Conservation (phyloP, 164 flowering plant species). For the Cinnamomum chago region DNA sequence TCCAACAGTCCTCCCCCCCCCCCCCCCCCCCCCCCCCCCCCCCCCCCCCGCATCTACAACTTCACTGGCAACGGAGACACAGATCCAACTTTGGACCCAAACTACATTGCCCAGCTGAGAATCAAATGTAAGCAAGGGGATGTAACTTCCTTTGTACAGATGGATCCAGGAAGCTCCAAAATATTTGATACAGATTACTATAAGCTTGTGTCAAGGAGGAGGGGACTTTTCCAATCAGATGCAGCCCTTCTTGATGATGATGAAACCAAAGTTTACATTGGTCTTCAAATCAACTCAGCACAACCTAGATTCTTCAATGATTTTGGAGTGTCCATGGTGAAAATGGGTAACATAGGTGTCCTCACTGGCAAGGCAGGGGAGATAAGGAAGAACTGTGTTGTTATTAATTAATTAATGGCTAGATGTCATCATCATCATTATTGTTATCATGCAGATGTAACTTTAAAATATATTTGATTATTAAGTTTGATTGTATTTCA, state of each 20-base stretch:
- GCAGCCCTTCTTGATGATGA: conserved; percentile 42
- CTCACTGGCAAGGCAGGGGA: conserved; percentile 42
- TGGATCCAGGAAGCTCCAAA: conserved; percentile 59
- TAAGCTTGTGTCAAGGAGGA: conserved; percentile 31
- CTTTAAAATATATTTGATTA: too few relatives aligned
- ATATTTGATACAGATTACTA: conserved; percentile 44
- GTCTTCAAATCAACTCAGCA: conserved; percentile 14
- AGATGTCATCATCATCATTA: too few relatives aligned
- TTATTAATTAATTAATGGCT: conserved; percentile 16
- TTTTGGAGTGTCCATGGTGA: conserved; percentile 50
- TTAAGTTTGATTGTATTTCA: too few relatives aligned
- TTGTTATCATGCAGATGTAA: too few relatives aligned
- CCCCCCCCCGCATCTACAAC: conserved; percentile 64
- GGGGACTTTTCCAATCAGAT: conserved; percentile 53
- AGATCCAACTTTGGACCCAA: conserved; percentile 41
- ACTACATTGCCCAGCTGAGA: conserved; percentile 30
- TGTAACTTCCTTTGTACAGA: conserved; percentile 24
- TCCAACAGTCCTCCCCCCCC: too few relatives aligned
- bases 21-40: too few relatives aligned
- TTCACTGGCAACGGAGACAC: conserved; percentile 55
- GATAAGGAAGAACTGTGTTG: conserved; percentile 39
- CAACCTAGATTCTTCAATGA: conserved; percentile 33
- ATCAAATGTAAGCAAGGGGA: conserved; percentile 30
- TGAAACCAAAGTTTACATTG: conserved; percentile 32
- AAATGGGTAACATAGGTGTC: conserved; percentile 49